Base-by-base conservation (phyloP, 495 filamentous ascomycete genomes). In the Pseudotulostoma volvatum region DNA sequence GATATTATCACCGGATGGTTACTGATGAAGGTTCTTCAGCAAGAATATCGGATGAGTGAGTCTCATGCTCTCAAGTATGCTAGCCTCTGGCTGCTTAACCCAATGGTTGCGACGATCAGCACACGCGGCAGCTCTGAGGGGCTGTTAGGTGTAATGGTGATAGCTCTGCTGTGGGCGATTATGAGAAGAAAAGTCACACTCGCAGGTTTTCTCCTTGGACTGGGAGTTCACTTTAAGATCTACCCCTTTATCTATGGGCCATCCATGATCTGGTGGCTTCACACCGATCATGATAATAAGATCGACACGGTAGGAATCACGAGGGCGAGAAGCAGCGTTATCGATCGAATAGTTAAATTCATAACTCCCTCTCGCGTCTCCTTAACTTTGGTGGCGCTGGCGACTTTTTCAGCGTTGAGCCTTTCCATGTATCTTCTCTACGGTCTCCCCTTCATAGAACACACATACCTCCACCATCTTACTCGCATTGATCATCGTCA, bases 91-190 rank as follows among this genome's bases (percentile, higher is more conserved):
- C 56, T 96, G 44, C 70, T 93, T 44, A 97, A 97, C 49, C 90
- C 90, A 0, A 95, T 97, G 85, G 92, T 96, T 11, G 92, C 92
- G 0, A 83, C 82, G 31, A 96, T 97, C 46, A 90, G 81, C 53
- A 95, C 90, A 15, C 62, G 90, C 21, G 90, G 90, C 1, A 93
- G 85, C 53, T 92, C 84, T 0, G 90, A 97, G 56, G 92, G 92
- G 0, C 53, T 97, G 3, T 57, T 97, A 9, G 83, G 81, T 1
- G 81, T 92, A 2, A 67, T 94, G 51, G 81, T 92, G 15, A 72
- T 77, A 31, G 79, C 73, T 2, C 48, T 97, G 19, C 52, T 97
- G 18, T 94, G 84, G 83, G 81, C 85, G 0, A 72, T 84, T 3
- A 53, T 81, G 33, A 59, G 68, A 39, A 55, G 58, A 36, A 60